These are phyloP conservation scores for Polytolypa hystricis DNA, from an alignment of 2,329 filamentous ascomycete genomes.

Conservation along the genomic window DNA sequence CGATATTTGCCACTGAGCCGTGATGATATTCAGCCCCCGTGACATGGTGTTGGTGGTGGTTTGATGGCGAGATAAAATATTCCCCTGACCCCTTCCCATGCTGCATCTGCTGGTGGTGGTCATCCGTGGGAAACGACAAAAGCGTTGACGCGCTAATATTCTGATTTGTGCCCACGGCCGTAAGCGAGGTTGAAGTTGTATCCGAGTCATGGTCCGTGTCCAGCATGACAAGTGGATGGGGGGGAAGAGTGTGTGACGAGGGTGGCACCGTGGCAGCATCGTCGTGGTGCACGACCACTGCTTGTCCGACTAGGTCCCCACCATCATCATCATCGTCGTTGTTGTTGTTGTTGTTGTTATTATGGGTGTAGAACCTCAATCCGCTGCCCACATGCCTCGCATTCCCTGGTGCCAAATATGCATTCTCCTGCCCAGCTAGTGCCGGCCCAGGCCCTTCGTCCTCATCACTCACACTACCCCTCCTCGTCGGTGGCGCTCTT, in stretches of 20 bases:
- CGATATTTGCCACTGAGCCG: no score
- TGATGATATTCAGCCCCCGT: no score
- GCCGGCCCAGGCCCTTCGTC: not conserved
- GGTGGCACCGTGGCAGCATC: no score
- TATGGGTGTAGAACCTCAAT: no score
- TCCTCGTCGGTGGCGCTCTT: slow-evolving; percentile 5
- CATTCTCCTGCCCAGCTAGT: not conserved
- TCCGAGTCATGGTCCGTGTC: not conserved
- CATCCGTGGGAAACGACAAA: no score
- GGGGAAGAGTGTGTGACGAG: no score
- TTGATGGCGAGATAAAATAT: no score
- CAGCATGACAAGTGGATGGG: not conserved
- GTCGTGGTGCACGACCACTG: not conserved
- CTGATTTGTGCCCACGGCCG: not conserved
- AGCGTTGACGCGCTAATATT: not conserved
- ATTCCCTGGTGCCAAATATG: not conserved
- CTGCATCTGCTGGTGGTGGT: not conserved
- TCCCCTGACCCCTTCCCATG: no score
- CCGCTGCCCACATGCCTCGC: no score
- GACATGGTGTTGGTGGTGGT: no score
- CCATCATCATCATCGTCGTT: not conserved
- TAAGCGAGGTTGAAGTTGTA: not conserved
- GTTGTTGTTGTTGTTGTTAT: not conserved
- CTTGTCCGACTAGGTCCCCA: not conserved
- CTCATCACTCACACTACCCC: slow-evolving; percentile 2